Base-by-base conservation (phyloP, 2,329 filamentous ascomycete species). In the Ceratocystis harringtonii region DNA sequence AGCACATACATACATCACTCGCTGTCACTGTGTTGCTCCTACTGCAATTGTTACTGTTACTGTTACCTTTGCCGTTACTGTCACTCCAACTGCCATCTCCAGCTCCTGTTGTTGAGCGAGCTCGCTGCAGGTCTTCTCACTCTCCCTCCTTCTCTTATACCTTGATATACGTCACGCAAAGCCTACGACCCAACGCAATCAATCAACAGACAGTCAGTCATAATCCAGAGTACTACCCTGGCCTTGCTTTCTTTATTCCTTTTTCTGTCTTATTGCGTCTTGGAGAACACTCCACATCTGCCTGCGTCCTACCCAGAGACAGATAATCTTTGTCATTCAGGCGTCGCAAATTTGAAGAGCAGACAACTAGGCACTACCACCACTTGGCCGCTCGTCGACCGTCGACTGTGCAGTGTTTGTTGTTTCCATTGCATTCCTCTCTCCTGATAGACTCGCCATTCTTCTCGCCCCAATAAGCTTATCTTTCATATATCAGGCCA, bases 81-180 rank as follows among this genome's bases (percentile, higher is more conserved):
- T 57, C 52, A 57, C 52, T 57, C 52, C 52, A 57, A 57, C 52
- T 57, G 52, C 17, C 52, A 57, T 57, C 22, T 57, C 52, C 52
- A 57, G 52, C 52, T 57, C 28, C 22, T 30, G 22, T 57, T 57
- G 52, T 57, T 57, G 52, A 30, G 22, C 10, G 15, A 22, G 30
- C 25, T 12, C 52, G 30, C 52, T 57, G 52, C 52, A 57, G 52
- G 52, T 30, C 52, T 57, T 25, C 52, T 22, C 45, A 50, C 45
- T 19, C 25, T 57, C 22, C 15, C 52, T 22, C 19, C n/a, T 22
- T 19, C 52, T 57, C 22, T 17, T 30, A 15, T 57, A 30, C 52
- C 8, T 57, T 57, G 52, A 57, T 32, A 57, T 32, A 57, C 52
- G 52, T 57, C 10, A 57, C 52, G 52, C 52, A 57, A 30, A 57